Percentiles rank a stretch among this genome's conserved stretches.
These are phyloP conservation scores for Morella rubra DNA, from an alignment of 306 rosid genomes.

Conservation along the genomic window DNA sequence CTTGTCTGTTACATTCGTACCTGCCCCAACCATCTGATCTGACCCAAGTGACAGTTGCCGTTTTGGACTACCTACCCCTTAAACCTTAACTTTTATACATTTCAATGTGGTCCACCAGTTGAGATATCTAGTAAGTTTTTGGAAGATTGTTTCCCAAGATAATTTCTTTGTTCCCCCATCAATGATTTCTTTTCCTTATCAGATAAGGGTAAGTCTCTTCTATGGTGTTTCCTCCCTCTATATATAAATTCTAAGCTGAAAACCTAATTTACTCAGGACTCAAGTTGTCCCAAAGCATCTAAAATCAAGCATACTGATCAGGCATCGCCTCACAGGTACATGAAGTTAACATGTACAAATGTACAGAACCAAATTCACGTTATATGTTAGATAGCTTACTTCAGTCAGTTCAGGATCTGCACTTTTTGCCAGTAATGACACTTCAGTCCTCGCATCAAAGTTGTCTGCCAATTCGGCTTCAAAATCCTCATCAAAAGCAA, in stretches of 20 bases:
- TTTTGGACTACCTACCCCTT: too few species aligned
- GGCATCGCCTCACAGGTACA: too few species aligned
- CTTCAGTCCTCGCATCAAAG: slow-evolving; percentile 67
- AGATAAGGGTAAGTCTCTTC: not conserved
- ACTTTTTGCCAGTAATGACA: slow-evolving; percentile 67
- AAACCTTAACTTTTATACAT: not conserved
- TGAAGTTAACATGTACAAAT: too few species aligned
- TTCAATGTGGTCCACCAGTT: not conserved
- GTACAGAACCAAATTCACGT: slow-evolving; percentile 8
- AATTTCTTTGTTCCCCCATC: not conserved
- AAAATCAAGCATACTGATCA: too few species aligned
- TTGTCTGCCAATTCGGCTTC: slow-evolving; percentile 90
- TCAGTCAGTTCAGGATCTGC: slow-evolving; percentile 84
- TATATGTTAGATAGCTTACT: slow-evolving; percentile 43
- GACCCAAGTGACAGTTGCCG: too few species aligned
- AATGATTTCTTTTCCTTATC: too few species aligned
- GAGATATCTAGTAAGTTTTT: not conserved
- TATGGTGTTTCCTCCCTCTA: not conserved
- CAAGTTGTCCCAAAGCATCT: not conserved
- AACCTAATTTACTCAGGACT: not conserved
- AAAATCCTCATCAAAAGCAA: slow-evolving; percentile 98
- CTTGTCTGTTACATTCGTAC: not conserved
- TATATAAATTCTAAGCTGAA: not conserved
- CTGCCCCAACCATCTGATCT: not conserved
- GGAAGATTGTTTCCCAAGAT: not conserved